Percentiles rank a stretch among this genome's conserved stretches.
phyloP scores from a whole-genome alignment of 768 basidiomycete species.

The Candolleomyces aberdarensis region DNA sequence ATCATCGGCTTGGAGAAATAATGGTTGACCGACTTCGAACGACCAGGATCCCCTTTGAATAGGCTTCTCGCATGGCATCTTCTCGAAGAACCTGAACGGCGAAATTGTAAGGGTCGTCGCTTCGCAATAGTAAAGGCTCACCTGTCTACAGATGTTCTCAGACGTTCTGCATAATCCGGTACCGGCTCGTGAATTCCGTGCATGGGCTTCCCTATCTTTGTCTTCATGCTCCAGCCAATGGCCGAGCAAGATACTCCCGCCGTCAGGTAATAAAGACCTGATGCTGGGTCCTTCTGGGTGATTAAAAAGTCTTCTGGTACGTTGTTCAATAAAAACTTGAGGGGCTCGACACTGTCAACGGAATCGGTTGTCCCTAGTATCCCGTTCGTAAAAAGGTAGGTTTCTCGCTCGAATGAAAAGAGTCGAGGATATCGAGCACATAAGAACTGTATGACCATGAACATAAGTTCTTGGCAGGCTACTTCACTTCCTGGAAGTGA shows the following conservation, averaged over 20 bases:
- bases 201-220: slow-evolving; percentile 47
- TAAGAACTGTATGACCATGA: slow-evolving; percentile 55
- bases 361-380: slow-evolving; percentile 35
- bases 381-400: slow-evolving; percentile 38
- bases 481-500: slow-evolving; percentile 45
- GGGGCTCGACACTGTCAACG: slow-evolving; percentile 27
- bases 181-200: slow-evolving; percentile 45
- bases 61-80: slow-evolving; percentile 43
- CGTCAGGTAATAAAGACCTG: slow-evolving; percentile 41
- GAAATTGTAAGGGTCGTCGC: neutral
- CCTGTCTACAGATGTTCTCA: slow-evolving; percentile 50
- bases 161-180: slow-evolving; percentile 48
- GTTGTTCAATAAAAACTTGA: slow-evolving; percentile 45
- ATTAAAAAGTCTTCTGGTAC: slow-evolving; percentile 53
- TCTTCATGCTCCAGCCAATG: slow-evolving; percentile 45
- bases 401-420: slow-evolving; percentile 35
- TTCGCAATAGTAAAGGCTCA: slow-evolving; percentile 13
- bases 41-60: slow-evolving; percentile 54
- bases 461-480: slow-evolving; percentile 50
- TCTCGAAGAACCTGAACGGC: slow-evolving; percentile 41
- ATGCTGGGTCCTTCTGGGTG: slow-evolving; percentile 36
- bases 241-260: slow-evolving; percentile 46
- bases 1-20: slow-evolving; percentile 41
- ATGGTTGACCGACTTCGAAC: slow-evolving; percentile 46
- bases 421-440: slow-evolving; percentile 55